phyloP scores from a whole-genome alignment of 306 rosid species.

The Trifolium pratense region DNA sequence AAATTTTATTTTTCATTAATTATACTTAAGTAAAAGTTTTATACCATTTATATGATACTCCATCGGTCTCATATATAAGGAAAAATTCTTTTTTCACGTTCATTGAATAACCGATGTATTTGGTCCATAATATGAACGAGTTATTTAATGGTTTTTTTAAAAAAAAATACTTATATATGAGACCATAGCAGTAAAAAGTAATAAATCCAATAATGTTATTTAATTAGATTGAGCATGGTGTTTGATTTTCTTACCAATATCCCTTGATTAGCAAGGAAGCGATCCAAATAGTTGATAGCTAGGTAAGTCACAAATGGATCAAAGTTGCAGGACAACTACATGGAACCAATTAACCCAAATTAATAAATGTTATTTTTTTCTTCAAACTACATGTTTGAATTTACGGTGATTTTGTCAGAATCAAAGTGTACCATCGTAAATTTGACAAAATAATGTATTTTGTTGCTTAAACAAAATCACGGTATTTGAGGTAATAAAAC shows the following conservation, averaged over 20 bases:
- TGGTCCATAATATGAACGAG: too few species aligned
- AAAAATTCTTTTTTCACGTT: too few species aligned
- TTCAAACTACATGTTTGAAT: background rate
- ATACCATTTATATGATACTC: too few species aligned
- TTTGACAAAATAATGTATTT: background rate
- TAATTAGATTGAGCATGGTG: background rate
- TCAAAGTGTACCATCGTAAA: background rate
- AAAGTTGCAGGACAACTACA: constrained; percentile 63
- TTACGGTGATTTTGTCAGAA: background rate
- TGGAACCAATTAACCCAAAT: background rate
- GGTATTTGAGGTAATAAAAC: background rate
- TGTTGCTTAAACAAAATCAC: background rate
- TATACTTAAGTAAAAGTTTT: background rate
- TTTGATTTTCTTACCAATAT: constrained; percentile 56
- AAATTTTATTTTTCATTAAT: background rate
- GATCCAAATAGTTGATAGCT: constrained; percentile 87
- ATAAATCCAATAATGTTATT: background rate
- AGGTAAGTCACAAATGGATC: constrained; percentile 74
- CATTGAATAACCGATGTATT: too few species aligned
- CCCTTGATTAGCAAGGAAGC: constrained; percentile 72
- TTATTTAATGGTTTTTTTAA: too few species aligned
- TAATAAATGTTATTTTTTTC: background rate
- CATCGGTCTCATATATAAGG: too few species aligned
- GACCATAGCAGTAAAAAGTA: too few species aligned
- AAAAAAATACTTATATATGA: too few species aligned